A percentile compares a stretch with the other conserved stretches of the same genome.
Evolutionary conservation across 257 asterid species (phyloP).

Genomic region (Nicotiana tabacum): DNA sequence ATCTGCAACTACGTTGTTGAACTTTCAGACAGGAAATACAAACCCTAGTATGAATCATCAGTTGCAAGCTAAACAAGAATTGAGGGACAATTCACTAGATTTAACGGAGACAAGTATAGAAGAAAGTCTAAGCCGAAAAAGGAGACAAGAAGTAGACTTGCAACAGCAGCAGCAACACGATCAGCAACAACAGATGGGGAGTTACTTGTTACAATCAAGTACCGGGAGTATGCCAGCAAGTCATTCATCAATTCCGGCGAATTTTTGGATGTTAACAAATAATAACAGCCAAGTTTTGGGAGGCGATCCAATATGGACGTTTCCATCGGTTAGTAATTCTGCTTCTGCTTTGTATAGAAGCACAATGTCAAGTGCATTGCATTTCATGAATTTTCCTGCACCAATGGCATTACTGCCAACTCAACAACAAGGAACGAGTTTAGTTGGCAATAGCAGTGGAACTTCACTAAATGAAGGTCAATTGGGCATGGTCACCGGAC

Average conservation of each 20-base stretch:
- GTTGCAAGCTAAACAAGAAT: constrained; percentile 57
- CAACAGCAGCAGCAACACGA: constrained; percentile 44
- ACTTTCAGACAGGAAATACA: constrained; percentile 48
- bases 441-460: constrained; percentile 18
- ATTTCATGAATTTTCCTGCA: constrained; percentile 85
- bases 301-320: constrained; percentile 81
- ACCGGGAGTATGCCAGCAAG: constrained; percentile 65
- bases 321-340: constrained; percentile 49
- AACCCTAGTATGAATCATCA: constrained; percentile 34
- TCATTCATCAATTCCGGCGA: constrained; percentile 73
- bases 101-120: constrained; percentile 33
- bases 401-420: constrained; percentile 75
- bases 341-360: constrained; percentile 76
- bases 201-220: constrained; percentile 63
- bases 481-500: constrained; percentile 50
- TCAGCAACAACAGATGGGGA: constrained; percentile 60
- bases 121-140: constrained; percentile 49
- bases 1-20: constrained; percentile 50
- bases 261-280: constrained; percentile 90
- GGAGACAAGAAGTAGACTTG: constrained; percentile 29
- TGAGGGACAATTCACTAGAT: constrained; percentile 43
- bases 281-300: constrained; percentile 60
- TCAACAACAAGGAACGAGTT: constrained; percentile 36
- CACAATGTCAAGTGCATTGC: constrained; percentile 66
- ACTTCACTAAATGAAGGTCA: constrained; percentile 57